These are phyloP conservation scores for Colletotrichum sp. DNA, from an alignment of 2,329 filamentous ascomycete species.

Conservation along the genomic window DNA sequence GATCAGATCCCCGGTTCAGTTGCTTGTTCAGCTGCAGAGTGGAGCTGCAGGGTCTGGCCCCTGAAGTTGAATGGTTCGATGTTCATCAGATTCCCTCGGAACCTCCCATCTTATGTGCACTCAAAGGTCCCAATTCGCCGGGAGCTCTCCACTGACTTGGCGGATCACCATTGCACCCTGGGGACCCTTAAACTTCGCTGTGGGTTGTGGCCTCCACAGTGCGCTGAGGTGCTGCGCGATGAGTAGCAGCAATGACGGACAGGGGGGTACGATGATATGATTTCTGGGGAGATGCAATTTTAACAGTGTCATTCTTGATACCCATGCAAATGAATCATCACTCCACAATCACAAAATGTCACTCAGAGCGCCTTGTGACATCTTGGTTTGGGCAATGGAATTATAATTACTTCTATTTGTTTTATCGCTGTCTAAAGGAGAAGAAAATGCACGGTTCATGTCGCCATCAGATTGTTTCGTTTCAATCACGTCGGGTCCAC, in stretches of 20 bases:
- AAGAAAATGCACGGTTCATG: background rate
- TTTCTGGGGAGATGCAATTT: background rate
- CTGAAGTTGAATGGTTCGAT: background rate
- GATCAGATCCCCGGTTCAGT: background rate
- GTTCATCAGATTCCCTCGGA: background rate
- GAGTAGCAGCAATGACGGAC: background rate
- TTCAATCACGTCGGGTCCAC: background rate
- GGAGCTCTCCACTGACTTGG: accelerated
- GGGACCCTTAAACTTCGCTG: background rate
- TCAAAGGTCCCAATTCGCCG: accelerated
- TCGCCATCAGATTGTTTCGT: background rate
- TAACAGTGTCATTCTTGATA: background rate
- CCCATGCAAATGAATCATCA: background rate
- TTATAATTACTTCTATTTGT: background rate
- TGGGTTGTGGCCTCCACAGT: background rate
- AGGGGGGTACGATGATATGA: background rate
- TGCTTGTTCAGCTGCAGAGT: background rate
- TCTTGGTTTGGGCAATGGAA: background rate
- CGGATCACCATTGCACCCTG: background rate
- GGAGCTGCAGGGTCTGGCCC: background rate
- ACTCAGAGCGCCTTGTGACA: background rate
- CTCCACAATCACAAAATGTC: background rate
- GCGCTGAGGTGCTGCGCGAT: background rate
- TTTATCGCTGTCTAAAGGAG: background rate
- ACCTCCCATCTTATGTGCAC: background rate